Percentiles rank a stretch among this genome's conserved stretches.
Evolutionary conservation across 2,329 filamentous ascomycete genomes (phyloP).

Genomic region (Penicillium sp.): DNA sequence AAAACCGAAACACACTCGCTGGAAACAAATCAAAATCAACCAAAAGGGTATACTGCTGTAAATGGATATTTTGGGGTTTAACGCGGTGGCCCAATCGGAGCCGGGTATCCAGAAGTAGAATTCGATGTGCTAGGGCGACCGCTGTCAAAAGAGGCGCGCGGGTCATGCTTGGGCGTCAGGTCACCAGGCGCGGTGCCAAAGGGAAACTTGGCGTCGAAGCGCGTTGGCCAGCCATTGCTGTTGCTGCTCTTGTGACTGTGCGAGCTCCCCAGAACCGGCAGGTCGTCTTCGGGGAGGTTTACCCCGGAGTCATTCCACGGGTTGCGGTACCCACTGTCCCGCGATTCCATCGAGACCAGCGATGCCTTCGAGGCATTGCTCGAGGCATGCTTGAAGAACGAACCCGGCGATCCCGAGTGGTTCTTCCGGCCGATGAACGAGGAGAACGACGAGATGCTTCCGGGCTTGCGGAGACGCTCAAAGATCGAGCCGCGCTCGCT

Average conservation of each 20-base stretch:
- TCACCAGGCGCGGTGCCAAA: conserved; percentile 66
- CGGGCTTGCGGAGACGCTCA: conserved; percentile 88
- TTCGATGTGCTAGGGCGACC: conserved; percentile 90
- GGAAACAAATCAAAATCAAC: conserved; percentile 27
- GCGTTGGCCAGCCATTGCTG: conserved; percentile 50
- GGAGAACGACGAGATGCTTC: conserved; percentile 88
- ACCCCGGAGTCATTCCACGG: conserved; percentile 98
- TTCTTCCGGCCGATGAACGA: conserved; percentile 98
- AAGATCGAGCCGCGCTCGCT: conserved; percentile 79
- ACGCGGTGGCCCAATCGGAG: conserved; percentile 84
- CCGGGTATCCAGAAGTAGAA: conserved; percentile 97
- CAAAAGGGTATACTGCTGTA: conserved; percentile 46
- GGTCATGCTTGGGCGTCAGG: conserved; percentile 74
- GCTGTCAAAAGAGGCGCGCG: conserved; percentile 82
- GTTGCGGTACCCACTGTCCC: conserved; percentile 90
- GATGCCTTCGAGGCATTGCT: conserved; percentile 91
- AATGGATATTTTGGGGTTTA: conserved; percentile 55
- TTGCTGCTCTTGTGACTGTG: conserved; percentile 64
- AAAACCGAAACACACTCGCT: conserved; percentile 32
- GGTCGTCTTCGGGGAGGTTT: conserved; percentile 83
- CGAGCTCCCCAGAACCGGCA: conserved; percentile 48
- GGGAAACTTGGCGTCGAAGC: conserved; percentile 61
- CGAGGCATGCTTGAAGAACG: conserved; percentile 87
- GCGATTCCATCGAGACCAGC: conserved; percentile 91
- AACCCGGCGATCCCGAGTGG: conserved; percentile 76